These are phyloP conservation scores for Chaetomiaceae sp. DNA, from an alignment of 2,329 filamentous ascomycete species.

Conservation along the genomic window DNA sequence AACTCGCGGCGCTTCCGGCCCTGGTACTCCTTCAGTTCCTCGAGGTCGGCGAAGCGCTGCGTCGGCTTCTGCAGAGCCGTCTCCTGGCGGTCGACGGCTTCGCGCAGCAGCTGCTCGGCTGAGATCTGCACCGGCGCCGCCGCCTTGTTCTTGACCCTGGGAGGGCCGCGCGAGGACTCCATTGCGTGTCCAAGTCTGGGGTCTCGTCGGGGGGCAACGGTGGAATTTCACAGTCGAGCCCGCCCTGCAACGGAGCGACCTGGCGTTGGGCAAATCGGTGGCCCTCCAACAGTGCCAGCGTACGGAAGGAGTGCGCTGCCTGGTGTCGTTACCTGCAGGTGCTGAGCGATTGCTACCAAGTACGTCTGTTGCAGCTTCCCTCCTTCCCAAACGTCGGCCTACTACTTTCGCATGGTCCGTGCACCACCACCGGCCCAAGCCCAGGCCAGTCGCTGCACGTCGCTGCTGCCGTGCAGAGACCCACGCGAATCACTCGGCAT, in stretches of 20 bases:
- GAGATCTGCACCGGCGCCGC: slow-evolving; percentile 86
- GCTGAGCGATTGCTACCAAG: too few species aligned
- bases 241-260: too few species aligned
- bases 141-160: slow-evolving; percentile 98
- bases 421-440: not conserved
- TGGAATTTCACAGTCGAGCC: not conserved
- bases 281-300: too few species aligned
- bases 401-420: slow-evolving; percentile 4
- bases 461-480: too few species aligned
- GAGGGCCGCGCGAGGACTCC: slow-evolving; percentile 86
- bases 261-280: not conserved
- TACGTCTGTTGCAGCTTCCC: too few species aligned
- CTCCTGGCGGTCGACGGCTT: slow-evolving; percentile 96
- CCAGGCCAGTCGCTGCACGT: too few species aligned
- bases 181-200: slow-evolving; percentile 42
- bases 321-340: too few species aligned
- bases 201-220: too few species aligned
- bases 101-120: slow-evolving; percentile 92
- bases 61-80: slow-evolving; percentile 80
- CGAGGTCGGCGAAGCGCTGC: slow-evolving; percentile 90
- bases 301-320: too few species aligned
- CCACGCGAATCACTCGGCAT: too few species aligned
- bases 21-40: slow-evolving; percentile 97
- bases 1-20: slow-evolving; percentile 94
- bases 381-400: too few species aligned